These are phyloP conservation scores for Fraxinus paxiana DNA, from an alignment of 305 asterid genomes.

Conservation along the genomic window DNA sequence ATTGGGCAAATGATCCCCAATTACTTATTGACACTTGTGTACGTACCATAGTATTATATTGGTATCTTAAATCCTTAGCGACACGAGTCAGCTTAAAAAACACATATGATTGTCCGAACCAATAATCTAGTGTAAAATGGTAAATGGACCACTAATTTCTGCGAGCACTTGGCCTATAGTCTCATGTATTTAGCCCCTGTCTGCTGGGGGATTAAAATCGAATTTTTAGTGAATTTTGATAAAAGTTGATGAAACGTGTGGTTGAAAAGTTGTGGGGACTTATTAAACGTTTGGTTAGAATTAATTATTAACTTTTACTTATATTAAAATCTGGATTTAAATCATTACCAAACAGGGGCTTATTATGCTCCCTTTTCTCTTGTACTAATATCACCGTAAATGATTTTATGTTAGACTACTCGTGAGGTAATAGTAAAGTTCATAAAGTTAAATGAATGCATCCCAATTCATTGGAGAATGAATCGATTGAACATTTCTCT, in stretches of 20 bases:
- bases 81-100: neutral
- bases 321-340: too few relatives aligned
- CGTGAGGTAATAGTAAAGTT: neutral
- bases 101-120: neutral
- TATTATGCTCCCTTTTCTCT: neutral
- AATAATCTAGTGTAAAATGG: neutral
- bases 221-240: neutral
- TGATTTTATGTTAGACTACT: too few relatives aligned
- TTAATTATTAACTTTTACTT: too few relatives aligned
- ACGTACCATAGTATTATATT: neutral
- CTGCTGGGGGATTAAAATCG: too few relatives aligned
- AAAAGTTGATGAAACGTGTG: neutral
- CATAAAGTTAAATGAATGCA: neutral
- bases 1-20: conserved; percentile 2
- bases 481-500: neutral
- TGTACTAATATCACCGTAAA: neutral
- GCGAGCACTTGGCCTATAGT: neutral
- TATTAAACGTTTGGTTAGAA: too few relatives aligned
- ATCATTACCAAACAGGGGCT: too few relatives aligned
- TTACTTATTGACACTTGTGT: neutral
- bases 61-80: neutral
- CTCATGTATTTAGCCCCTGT: neutral
- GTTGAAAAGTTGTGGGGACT: too few relatives aligned
- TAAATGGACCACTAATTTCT: neutral
- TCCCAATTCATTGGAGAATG: neutral